Conservation (phyloP, 768 basidiomycete species). For the Coprinellus micaceus region DNA sequence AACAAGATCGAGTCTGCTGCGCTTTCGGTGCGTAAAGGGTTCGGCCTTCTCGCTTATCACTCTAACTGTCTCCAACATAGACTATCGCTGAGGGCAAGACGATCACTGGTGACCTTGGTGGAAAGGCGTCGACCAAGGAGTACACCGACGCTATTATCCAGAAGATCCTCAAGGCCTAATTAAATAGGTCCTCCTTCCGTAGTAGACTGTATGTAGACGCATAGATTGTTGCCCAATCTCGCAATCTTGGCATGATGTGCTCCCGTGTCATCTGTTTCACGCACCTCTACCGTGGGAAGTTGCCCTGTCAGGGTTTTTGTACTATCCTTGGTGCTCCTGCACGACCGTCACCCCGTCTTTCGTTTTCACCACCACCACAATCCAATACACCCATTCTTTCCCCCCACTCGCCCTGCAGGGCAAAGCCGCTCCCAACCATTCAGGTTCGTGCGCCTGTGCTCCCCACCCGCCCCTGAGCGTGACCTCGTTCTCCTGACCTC, state of each 20-base stretch:
- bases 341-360: constrained; percentile 43
- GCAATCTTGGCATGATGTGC: background rate
- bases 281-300: constrained; percentile 37
- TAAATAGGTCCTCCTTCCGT: background rate
- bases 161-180: constrained; percentile 44
- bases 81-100: constrained; percentile 95
- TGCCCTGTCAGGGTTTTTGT: constrained; percentile 19
- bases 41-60: background rate
- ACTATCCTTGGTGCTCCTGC: constrained; percentile 23
- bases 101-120: constrained; percentile 95
- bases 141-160: constrained; percentile 86
- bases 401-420: constrained; percentile 88
- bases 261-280: constrained; percentile 2
- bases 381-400: constrained; percentile 48
- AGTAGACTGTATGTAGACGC: background rate
- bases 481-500: constrained; percentile 10
- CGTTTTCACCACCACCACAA: constrained; percentile 45
- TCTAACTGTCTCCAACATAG: constrained; percentile 36
- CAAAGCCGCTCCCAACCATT: constrained; percentile 59
- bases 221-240: background rate
- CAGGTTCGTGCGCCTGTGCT: constrained; percentile 34
- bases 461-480: background rate
- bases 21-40: constrained; percentile 59
- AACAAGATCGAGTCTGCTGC: constrained; percentile 89
- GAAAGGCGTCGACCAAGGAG: constrained; percentile 84